These are phyloP conservation scores for Vitis rotundifolia DNA, from an alignment of 164 flowering plant genomes.

Conservation along the genomic window DNA sequence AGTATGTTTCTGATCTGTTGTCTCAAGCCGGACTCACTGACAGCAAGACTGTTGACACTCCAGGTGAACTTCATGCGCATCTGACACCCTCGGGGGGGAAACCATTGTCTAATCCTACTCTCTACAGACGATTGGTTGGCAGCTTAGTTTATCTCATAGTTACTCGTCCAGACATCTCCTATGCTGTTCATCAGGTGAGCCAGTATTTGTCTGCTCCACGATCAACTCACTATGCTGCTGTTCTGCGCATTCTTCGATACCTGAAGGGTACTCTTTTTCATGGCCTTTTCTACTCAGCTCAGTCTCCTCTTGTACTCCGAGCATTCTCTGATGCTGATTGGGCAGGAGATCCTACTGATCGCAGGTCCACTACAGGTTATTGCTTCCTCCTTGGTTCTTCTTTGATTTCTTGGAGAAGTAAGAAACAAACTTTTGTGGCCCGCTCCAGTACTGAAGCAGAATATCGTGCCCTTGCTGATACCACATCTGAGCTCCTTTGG, in stretches of 20 bases:
- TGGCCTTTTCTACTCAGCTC: background rate
- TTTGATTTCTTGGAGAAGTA: background rate
- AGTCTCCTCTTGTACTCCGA: background rate
- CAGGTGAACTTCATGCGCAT: no score
- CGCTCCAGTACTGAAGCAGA: no score
- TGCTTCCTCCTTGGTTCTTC: background rate
- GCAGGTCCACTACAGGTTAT: background rate
- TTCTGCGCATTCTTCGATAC: background rate
- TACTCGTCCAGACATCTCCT: background rate
- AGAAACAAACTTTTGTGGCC: no score
- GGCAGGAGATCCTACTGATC: background rate
- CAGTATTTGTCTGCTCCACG: background rate
- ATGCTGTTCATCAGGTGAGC: background rate
- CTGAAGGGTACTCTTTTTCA: background rate
- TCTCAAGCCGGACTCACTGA: no score
- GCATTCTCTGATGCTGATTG: background rate
- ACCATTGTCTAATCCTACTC: no score
- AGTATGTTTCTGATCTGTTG: no score
- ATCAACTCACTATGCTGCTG: background rate
- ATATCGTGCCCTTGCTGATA: no score
- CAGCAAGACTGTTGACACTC: no score
- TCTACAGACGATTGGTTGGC: background rate
- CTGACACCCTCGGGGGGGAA: no score
- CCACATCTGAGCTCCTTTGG: no score
- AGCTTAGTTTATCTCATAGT: background rate